Evolutionary conservation across 345 rosid species (phyloP), one percentile per base, ranked within the genome.

Genomic region (Linum trigynum): DNA sequence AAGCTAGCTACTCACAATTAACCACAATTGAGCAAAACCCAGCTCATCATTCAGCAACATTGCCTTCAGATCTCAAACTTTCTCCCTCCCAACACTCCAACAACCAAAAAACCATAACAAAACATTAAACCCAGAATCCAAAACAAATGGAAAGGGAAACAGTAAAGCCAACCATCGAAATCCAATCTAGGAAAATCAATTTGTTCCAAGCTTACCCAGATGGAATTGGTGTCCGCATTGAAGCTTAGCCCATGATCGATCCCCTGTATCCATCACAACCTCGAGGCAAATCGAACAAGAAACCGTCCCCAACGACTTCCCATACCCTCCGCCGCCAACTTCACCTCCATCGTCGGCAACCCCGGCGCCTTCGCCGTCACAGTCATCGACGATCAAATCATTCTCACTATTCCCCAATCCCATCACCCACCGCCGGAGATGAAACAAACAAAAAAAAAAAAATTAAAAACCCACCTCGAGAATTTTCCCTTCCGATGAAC

Each of bases 231-330:
- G 99, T 39, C 92, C 96, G 42, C 99, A 94, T 77, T 90, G 97
- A 77, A 94, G 97, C 79, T 88, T 94, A 39, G 97, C 96, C 99
- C 90, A 88, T 1, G 97, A 82, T 58, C 99, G 96, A 86, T 90
- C 92, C 59, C 92, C 92, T 36, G 80, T 79, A 65, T 85, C 86
- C 53, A 77, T 70, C 11, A 94, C 97, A 14, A 70, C 69, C 51
- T 94, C 99, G 23, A 94, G 95, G 72, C 99, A 94, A 85, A 94
- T 88, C 90, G 99, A 94, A 73, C 97, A 94, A 2, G 96, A 74
- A 71, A 90, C 87, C 5, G 85, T 73, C 36, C 84, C 80, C 67
- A 48, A 7, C 9, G 53, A 48, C 53, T 84, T 84, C 53, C 80
- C 82, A 17, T 70, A 76, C 37, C 63, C 69, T 23, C 76, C 53